Conservation (phyloP, 768 basidiomycete genomes). For the Kondoa malvinella region DNA sequence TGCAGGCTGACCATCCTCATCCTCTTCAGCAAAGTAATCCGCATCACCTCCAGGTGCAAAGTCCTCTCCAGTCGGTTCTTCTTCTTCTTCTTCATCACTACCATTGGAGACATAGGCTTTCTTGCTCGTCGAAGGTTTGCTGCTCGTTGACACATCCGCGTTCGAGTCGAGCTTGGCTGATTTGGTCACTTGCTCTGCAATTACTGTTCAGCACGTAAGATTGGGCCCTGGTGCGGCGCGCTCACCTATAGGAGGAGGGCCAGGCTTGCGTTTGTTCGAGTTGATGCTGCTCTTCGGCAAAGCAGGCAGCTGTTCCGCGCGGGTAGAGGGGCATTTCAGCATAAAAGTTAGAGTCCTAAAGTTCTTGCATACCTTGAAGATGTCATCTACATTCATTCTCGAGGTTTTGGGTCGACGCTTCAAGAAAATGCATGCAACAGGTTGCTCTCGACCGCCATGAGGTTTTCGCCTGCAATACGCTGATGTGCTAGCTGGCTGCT, state of each 20-base stretch:
- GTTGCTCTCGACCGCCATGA: neutral
- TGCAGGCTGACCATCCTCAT: conserved; percentile 26
- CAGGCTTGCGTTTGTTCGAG: conserved; percentile 57
- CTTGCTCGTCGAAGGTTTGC: neutral
- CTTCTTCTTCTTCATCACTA: conserved; percentile 11
- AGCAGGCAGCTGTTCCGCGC: conserved; percentile 19
- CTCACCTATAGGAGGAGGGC: conserved; percentile 45
- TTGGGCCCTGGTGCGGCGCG: neutral
- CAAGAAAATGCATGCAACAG: neutral
- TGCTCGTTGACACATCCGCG: neutral
- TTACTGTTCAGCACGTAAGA: neutral
- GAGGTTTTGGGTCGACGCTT: neutral
- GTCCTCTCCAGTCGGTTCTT: neutral
- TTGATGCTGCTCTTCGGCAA: neutral
- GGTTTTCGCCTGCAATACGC: too few species aligned
- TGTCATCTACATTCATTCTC: conserved; percentile 22
- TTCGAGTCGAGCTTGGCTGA: neutral
- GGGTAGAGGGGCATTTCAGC: conserved; percentile 52
- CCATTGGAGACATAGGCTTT: neutral
- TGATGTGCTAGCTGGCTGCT: too few species aligned
- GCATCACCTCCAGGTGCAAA: conserved; percentile 77
- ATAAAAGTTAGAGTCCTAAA: neutral
- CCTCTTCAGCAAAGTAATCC: conserved; percentile 67
- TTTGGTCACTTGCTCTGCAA: too few species aligned
- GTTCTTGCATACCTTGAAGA: conserved; percentile 22